Conservation (phyloP, 2,329 filamentous ascomycete genomes). For the Xylaria sp. region DNA sequence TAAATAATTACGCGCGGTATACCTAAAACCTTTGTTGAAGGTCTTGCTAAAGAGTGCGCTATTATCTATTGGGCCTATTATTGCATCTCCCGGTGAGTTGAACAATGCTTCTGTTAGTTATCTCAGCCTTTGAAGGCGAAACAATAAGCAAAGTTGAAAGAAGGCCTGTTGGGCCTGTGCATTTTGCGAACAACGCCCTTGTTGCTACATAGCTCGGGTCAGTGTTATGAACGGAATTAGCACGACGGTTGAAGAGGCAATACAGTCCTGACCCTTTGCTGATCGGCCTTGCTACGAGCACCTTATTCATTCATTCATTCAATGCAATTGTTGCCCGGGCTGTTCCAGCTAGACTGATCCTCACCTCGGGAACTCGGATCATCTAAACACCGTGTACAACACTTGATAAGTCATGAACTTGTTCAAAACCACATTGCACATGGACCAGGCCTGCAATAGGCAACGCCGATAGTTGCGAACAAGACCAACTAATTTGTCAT, state of each 20-base stretch:
- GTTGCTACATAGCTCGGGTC: neutral
- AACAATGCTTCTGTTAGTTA: conserved; percentile 16
- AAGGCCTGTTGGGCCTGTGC: neutral
- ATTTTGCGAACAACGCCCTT: conserved; percentile 12
- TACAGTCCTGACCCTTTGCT: neutral
- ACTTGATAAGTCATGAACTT: neutral
- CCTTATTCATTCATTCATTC: neutral
- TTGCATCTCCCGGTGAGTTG: no score
- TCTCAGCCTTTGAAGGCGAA: conserved; percentile 2
- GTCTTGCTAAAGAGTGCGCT: neutral
- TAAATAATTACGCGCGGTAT: conserved; percentile 16
- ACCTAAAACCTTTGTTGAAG: conserved; percentile 15
- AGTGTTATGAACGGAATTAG: neutral
- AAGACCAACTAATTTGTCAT: neutral
- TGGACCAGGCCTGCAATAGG: conserved; percentile 1
- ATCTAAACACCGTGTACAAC: neutral
- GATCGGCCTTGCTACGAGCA: neutral
- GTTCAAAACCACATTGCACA: neutral
- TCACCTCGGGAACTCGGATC: neutral
- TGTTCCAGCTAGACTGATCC: no score
- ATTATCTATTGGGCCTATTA: no score
- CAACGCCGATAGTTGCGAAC: neutral
- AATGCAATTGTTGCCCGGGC: neutral
- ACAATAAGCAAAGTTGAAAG: neutral
- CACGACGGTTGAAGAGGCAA: conserved; percentile 1